Evolutionary conservation across 371 early-diverging fungal genomes (phyloP).

Genomic region (Quaeritorhiza haematococci): DNA sequence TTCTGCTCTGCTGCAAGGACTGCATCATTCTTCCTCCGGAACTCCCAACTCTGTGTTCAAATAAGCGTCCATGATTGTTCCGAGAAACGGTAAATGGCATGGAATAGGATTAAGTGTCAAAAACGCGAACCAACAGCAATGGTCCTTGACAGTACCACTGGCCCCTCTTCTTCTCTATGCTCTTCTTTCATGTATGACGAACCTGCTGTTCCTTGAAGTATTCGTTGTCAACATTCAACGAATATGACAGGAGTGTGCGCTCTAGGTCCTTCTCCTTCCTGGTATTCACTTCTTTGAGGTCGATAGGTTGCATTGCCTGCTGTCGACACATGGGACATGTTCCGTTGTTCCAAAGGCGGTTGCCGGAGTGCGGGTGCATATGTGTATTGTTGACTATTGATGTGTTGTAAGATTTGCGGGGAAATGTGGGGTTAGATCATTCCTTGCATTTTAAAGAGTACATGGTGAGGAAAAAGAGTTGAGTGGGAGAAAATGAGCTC

Average conservation of each 20-base stretch:
- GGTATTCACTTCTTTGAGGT: conserved; percentile 7
- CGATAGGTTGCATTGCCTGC: conserved; percentile 12
- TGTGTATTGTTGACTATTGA: conserved; percentile 22
- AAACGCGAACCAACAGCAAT: neutral
- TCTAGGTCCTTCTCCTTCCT: conserved; percentile 35
- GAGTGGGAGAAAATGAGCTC: neutral
- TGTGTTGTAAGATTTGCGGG: neutral
- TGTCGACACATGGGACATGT: conserved; percentile 36
- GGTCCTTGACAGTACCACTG: neutral
- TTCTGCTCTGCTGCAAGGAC: no score
- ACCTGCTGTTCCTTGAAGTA: conserved; percentile 20
- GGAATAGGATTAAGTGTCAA: no score
- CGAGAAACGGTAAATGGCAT: no score
- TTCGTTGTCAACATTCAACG: conserved; percentile 30
- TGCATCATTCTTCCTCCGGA: neutral
- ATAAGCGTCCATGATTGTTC: neutral
- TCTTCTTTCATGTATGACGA: neutral
- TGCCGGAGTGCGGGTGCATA: conserved; percentile 31
- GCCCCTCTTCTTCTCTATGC: neutral
- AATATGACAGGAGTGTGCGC: conserved; percentile 28
- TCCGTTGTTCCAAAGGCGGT: conserved; percentile 31
- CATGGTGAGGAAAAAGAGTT: neutral
- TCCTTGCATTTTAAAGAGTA: neutral
- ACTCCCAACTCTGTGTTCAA: neutral
- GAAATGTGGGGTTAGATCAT: neutral